A percentile compares a stretch with the other conserved stretches of the same genome.
phyloP scores from a whole-genome alignment of 352 stramenopile species.

The Phytophthora boehmeriae region DNA sequence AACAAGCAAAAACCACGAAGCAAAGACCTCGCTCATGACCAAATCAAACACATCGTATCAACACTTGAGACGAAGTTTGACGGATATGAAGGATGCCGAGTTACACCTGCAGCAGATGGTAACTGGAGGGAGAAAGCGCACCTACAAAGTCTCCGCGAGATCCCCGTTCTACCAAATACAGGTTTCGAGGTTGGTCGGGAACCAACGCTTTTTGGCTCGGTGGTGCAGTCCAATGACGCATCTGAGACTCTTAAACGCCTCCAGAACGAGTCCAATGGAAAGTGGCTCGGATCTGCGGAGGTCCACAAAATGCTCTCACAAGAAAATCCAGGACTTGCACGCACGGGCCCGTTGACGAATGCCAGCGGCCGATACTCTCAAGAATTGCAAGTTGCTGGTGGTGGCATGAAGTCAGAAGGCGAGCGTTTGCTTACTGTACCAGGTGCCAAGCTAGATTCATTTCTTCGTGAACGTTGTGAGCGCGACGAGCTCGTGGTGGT shows the following conservation, averaged over 20 bases:
- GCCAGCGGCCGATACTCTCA: conserved; percentile 80
- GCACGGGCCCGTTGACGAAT: conserved; percentile 61
- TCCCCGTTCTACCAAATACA: conserved; percentile 64
- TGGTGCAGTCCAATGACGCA: conserved; percentile 49
- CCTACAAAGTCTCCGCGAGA: conserved; percentile 59
- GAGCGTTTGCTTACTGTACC: conserved; percentile 45
- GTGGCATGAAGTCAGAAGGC: conserved; percentile 30
- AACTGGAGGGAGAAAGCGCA: conserved; percentile 64
- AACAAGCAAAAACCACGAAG: conserved; percentile 80
- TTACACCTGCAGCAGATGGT: conserved; percentile 66
- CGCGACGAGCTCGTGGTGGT: conserved; percentile 69
- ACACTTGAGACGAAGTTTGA: conserved; percentile 76
- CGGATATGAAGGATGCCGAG: conserved; percentile 65
- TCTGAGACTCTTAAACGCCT: conserved; percentile 47
- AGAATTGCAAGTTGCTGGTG: conserved; percentile 60
- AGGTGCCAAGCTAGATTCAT: conserved; percentile 51
- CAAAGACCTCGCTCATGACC: conserved; percentile 57
- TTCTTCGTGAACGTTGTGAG: conserved; percentile 41
- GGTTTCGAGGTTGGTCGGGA: conserved; percentile 61
- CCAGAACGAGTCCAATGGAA: conserved; percentile 49
- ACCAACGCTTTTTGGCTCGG: conserved; percentile 56
- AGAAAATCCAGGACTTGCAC: conserved; percentile 66
- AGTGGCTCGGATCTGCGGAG: conserved; percentile 77
- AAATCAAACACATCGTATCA: conserved; percentile 70
- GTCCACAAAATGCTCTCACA: conserved; percentile 53